Percentiles rank a stretch among this genome's conserved stretches.
Conservation (phyloP, 208 protist genomes). For the Leishmania tarentolae region DNA sequence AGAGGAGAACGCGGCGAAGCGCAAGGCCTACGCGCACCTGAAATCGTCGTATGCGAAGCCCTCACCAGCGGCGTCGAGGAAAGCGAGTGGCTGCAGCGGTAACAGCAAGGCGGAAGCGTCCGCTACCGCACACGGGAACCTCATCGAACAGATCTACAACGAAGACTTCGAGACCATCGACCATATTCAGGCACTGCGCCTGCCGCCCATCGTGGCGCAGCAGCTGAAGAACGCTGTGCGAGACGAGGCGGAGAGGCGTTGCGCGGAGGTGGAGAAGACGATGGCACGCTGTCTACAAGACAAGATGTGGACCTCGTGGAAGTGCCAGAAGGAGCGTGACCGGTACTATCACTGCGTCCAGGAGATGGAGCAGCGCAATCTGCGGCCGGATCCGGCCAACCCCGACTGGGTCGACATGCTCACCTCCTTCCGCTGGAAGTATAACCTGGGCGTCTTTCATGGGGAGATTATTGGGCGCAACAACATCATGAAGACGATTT, state of each 20-base stretch:
- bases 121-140: slow-evolving; percentile 30
- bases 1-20: slow-evolving; percentile 45
- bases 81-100: neutral
- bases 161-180: slow-evolving; percentile 84
- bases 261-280: slow-evolving; percentile 73
- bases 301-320: slow-evolving; percentile 91
- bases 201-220: slow-evolving; percentile 67
- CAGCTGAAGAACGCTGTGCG: slow-evolving; percentile 61
- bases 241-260: slow-evolving; percentile 68
- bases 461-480: slow-evolving; percentile 81
- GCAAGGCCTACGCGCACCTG: slow-evolving; percentile 41
- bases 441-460: slow-evolving; percentile 78
- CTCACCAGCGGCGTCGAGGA: neutral
- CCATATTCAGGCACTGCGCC: slow-evolving; percentile 68
- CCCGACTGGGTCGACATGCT: slow-evolving; percentile 46
- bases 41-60: slow-evolving; percentile 21
- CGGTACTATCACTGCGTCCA: slow-evolving; percentile 67
- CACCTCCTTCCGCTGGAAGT: slow-evolving; percentile 84
- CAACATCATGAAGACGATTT: slow-evolving; percentile 76
- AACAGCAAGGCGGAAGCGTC: neutral
- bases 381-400: slow-evolving; percentile 23
- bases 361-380: slow-evolving; percentile 39
- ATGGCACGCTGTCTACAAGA: slow-evolving; percentile 87
- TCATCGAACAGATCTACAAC: slow-evolving; percentile 80
- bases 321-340: slow-evolving; percentile 90